A percentile compares a stretch with the other conserved stretches of the same genome.
Evolutionary conservation across 352 stramenopile species (phyloP).

Genomic region (Phytophthora pistaciae): DNA sequence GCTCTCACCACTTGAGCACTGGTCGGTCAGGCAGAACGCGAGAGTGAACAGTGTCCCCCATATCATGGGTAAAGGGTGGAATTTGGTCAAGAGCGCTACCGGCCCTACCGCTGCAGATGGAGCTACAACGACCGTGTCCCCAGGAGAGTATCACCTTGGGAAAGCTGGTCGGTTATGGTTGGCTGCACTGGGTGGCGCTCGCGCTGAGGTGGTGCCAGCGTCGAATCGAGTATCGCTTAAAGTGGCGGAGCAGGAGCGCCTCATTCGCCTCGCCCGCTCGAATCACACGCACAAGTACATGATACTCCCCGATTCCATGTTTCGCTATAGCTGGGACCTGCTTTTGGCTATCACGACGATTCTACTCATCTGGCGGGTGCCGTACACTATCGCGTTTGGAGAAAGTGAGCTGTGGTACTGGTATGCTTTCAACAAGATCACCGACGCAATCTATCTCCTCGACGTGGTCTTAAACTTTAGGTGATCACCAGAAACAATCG

Average conservation of each 20-base stretch:
- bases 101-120: not conserved
- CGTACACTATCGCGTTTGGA: conserved; percentile 65
- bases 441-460: conserved; percentile 58
- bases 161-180: conserved; percentile 30
- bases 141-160: conserved; percentile 12
- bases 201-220: conserved; percentile 55
- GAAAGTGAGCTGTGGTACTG: conserved; percentile 52
- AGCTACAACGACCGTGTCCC: not conserved
- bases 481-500: conserved; percentile 25
- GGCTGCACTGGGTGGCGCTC: conserved; percentile 24
- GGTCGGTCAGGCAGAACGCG: not conserved
- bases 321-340: conserved; percentile 63
- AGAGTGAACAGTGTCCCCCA: not conserved
- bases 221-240: conserved; percentile 67
- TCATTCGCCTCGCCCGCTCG: conserved; percentile 43
- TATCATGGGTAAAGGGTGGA: conserved; percentile 31
- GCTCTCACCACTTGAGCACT: conserved; percentile 12
- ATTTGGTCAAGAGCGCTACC: conserved; percentile 16
- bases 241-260: conserved; percentile 60
- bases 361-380: conserved; percentile 66
- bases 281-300: conserved; percentile 55
- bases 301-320: conserved; percentile 48
- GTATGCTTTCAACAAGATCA: conserved; percentile 60
- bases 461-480: conserved; percentile 68
- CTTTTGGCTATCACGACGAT: conserved; percentile 62